These are phyloP conservation scores for Aspergillus aculeatus DNA, from an alignment of 2,329 filamentous ascomycete species.

Conservation along the genomic window DNA sequence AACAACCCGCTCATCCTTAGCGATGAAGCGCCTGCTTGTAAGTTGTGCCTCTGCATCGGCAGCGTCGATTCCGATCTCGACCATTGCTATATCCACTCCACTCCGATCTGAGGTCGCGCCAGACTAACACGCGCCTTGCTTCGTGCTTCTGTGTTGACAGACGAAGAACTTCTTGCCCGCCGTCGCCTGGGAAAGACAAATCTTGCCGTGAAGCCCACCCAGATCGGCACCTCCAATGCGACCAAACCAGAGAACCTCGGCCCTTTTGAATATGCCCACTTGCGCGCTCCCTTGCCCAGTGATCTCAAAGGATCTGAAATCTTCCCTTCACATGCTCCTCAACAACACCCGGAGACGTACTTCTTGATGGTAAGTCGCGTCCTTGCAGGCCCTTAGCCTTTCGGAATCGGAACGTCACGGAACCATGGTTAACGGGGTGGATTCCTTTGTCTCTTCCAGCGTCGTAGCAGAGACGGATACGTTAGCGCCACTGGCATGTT, in stretches of 20 bases:
- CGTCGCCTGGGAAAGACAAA: constrained; percentile 91
- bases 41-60: constrained; percentile 26
- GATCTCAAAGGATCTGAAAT: constrained; percentile 86
- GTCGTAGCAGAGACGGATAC: constrained; percentile 65
- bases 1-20: constrained; percentile 48
- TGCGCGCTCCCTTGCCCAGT: constrained; percentile 87
- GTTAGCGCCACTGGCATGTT: constrained; percentile 69
- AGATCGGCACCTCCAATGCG: constrained; percentile 68
- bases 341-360: constrained; percentile 76
- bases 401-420: neutral
- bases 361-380: constrained; percentile 74
- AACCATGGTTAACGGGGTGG: neutral
- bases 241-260: constrained; percentile 72
- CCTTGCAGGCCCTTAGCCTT: neutral
- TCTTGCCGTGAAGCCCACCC: constrained; percentile 76
- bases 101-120: constrained; percentile 6
- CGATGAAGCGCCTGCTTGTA: constrained; percentile 47
- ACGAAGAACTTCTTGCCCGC: constrained; percentile 72
- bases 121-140: constrained; percentile 16
- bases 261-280: constrained; percentile 91
- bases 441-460: constrained; percentile 35
- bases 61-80: constrained; percentile 15
- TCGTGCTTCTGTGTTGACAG: constrained; percentile 42
- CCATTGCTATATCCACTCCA: neutral
- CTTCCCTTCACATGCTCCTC: constrained; percentile 69